Percentiles rank a stretch among this genome's conserved stretches.
These are phyloP conservation scores for Stereum hirsutum DNA, from an alignment of 1,284 basidiomycete species.

Conservation along the genomic window DNA sequence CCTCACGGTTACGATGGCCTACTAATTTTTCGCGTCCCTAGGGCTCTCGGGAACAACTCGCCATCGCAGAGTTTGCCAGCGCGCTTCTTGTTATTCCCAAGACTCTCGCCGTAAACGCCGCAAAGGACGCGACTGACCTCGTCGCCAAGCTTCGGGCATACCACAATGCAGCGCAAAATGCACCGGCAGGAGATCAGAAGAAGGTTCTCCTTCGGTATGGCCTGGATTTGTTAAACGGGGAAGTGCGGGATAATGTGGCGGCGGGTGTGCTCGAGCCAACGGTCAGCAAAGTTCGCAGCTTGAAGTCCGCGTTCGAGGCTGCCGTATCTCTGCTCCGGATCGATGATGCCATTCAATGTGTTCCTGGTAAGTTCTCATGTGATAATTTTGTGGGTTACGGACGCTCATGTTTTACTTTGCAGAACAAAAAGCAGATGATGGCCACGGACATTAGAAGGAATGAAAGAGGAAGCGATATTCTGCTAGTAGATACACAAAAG, in stretches of 20 bases:
- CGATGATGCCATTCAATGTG: slow-evolving; percentile 87
- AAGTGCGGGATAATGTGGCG: slow-evolving; percentile 90
- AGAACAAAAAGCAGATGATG: slow-evolving; percentile 69
- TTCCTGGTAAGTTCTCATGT: slow-evolving; percentile 49
- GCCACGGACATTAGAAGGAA: slow-evolving; percentile 36
- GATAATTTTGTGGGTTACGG: slow-evolving; percentile 4
- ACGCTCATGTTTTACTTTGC: slow-evolving; percentile 16
- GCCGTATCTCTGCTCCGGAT: slow-evolving; percentile 93
- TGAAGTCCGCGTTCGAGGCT: slow-evolving; percentile 96
- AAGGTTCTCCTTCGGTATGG: slow-evolving; percentile 93
- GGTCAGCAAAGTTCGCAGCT: slow-evolving; percentile 91
- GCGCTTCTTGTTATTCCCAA: slow-evolving; percentile 95
- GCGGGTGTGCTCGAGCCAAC: slow-evolving; percentile 96
- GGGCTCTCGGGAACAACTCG: slow-evolving; percentile 97
- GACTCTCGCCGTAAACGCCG: slow-evolving; percentile 95
- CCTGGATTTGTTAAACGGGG: slow-evolving; percentile 89
- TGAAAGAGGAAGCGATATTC: no score
- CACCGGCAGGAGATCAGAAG: slow-evolving; percentile 87
- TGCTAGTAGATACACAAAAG: background rate
- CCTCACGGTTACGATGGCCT: slow-evolving; percentile 3
- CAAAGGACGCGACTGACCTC: slow-evolving; percentile 96
- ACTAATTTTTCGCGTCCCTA: slow-evolving; percentile 23
- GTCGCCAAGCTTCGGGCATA: slow-evolving; percentile 96
- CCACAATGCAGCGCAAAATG: slow-evolving; percentile 95
- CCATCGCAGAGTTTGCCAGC: slow-evolving; percentile 95